Base-by-base conservation (phyloP, 2,329 filamentous ascomycete genomes). In the Xylariaceae sp. region DNA sequence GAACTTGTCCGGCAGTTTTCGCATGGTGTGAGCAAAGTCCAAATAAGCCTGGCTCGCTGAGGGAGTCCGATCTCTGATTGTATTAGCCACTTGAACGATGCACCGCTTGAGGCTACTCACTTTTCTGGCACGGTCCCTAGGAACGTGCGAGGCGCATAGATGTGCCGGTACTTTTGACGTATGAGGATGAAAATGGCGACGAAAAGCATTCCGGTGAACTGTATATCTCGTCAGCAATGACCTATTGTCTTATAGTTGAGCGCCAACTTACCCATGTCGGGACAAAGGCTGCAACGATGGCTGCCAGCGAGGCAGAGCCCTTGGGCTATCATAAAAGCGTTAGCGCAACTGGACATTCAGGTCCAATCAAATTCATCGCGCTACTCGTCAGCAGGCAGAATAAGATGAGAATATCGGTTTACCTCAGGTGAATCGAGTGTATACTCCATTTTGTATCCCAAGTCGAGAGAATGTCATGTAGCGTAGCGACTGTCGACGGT, bases 1-100 rank as follows among this genome's bases (percentile, higher is more conserved):
- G 63, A 90, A 94, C 53, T 84, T 84, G 69, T 97, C 92, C 6
- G 79, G 76, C 43, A 84, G 71, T 61, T 80, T 80, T 42, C 60
- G 52, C 63, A 66, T 60, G 5, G 60, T 62, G 48, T 55, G 58
- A 13, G 64, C 31, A 63, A 64, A 67, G 46, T 63, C 59, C 36
- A 67, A 52, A 42, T 59, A 64, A 1, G 57, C 57, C 22, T 51
- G 53, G 6, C 47, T 58, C 9, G 48, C 36, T 2, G 60, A 56
- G n/a, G 65, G 65, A 12, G 65, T 66, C 36, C 62, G 63, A 41
- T 66, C 58, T 50, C 65, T 67, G 39, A 11, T 22, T 42, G 4
- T 6, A 42, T 60, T 58, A 65, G 59, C 31, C n/a, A 28, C 22
- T 28, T 28, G 22, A 28, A 7, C 22, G 7, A 28, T 28, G 22